Evolutionary conservation across 768 basidiomycete genomes (phyloP).

Genomic region (Rhizopogon sp.): DNA sequence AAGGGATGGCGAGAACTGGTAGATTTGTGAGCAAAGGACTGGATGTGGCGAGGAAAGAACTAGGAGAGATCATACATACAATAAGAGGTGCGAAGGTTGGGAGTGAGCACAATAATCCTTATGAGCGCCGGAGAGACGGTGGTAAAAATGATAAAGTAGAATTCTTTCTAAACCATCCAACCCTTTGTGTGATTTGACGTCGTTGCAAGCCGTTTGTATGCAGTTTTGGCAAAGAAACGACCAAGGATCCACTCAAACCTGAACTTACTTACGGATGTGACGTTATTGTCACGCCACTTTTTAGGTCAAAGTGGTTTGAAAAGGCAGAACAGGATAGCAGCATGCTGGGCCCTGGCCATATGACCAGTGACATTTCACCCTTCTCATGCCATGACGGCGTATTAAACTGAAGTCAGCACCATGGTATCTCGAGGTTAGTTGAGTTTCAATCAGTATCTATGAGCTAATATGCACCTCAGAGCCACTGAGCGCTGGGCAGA

Average conservation of each 20-base stretch:
- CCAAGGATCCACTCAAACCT: conserved; percentile 20
- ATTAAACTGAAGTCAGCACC: neutral
- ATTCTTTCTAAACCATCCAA: neutral
- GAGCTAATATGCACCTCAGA: neutral
- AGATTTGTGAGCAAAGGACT: neutral
- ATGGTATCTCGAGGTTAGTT: too few relatives aligned
- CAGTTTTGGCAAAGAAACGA: conserved; percentile 20
- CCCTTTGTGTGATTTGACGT: neutral
- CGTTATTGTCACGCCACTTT: conserved; percentile 28
- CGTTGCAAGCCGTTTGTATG: neutral
- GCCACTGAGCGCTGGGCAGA: neutral
- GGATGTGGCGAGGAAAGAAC: conserved; percentile 5
- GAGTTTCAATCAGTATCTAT: neutral
- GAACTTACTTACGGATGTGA: conserved; percentile 34
- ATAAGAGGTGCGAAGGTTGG: conserved; percentile 4
- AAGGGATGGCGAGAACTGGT: neutral
- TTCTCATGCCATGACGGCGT: neutral
- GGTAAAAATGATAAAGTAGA: neutral
- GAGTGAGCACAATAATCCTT: neutral
- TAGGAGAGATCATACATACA: conserved; percentile 10
- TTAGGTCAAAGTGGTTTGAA: conserved; percentile 8
- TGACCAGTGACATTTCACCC: neutral
- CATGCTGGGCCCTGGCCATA: neutral
- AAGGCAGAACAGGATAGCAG: neutral
- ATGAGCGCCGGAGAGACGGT: neutral